Evolutionary conservation across 2,329 filamentous ascomycete species (phyloP).

Genomic region (Diaporthe nobilis): DNA sequence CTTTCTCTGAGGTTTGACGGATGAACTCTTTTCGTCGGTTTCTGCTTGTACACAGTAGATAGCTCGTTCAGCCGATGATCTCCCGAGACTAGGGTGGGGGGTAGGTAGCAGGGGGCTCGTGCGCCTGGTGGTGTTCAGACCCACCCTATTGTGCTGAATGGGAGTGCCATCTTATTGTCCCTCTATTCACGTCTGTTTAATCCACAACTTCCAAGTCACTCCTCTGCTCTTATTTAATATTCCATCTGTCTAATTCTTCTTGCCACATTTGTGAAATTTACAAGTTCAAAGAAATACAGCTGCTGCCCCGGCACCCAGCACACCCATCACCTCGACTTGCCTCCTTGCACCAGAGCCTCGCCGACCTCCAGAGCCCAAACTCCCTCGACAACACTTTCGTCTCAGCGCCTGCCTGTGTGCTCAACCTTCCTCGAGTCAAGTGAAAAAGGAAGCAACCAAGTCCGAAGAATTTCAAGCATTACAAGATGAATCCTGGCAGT

Average conservation of each 20-base stretch:
- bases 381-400: not conserved
- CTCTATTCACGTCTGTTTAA: not conserved
- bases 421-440: not conserved
- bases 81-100: not conserved
- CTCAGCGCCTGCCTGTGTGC: not conserved
- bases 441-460: not conserved
- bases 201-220: not conserved
- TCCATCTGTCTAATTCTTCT: not conserved
- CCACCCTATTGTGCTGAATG: slow-evolving; percentile 7
- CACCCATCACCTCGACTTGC: not conserved
- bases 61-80: slow-evolving; percentile 23
- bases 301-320: not conserved
- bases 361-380: not conserved
- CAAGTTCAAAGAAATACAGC: not conserved
- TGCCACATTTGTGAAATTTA: no score
- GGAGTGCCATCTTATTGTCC: not conserved
- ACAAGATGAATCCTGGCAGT: slow-evolving; percentile 40
- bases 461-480: not conserved
- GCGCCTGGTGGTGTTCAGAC: not conserved
- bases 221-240: not conserved
- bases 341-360: not conserved
- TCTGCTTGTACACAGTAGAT: not conserved
- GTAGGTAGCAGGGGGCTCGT: not conserved
- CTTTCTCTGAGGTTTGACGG: not conserved
- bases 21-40: not conserved